Evolutionary conservation across 345 rosid genomes (phyloP).

Genomic region (Barbarea vulgaris): DNA sequence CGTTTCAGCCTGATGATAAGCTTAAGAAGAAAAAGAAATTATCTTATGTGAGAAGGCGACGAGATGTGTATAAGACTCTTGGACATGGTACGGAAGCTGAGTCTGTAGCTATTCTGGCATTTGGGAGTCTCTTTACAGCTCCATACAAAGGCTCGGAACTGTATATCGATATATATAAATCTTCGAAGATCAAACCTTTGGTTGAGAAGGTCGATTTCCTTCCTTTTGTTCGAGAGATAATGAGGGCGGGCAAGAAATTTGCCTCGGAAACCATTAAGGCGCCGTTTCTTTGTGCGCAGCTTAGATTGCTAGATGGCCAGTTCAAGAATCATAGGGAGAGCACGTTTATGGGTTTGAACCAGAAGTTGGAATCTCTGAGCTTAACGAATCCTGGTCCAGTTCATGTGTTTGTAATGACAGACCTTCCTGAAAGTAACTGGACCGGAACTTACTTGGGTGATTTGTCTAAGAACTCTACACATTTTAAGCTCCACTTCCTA

Average conservation of each 20-base stretch:
- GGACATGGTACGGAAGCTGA: conserved; percentile 81
- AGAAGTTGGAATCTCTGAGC: conserved; percentile 64
- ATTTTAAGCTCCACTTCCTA: conserved; percentile 60
- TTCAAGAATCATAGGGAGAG: conserved; percentile 87
- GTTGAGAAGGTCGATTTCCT: conserved; percentile 62
- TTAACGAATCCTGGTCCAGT: conserved; percentile 40
- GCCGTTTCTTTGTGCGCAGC: conserved; percentile 88
- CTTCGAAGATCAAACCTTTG: conserved; percentile 55
- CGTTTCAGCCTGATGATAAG: conserved; percentile 80
- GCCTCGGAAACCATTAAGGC: conserved; percentile 56
- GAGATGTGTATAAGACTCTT: conserved; percentile 61
- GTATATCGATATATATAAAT: conserved; percentile 60
- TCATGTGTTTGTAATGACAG: conserved; percentile 85
- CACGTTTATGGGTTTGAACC: conserved; percentile 62
- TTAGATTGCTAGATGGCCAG: conserved; percentile 91
- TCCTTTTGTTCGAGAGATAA: conserved; percentile 78
- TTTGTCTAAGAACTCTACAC: conserved; percentile 54
- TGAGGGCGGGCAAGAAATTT: conserved; percentile 61
- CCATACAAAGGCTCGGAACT: conserved; percentile 78
- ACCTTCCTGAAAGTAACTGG: conserved; percentile 88
- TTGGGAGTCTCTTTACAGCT: conserved; percentile 87
- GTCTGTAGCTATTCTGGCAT: conserved; percentile 64
- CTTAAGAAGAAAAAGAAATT: conserved; percentile 77
- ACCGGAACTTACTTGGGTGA: conserved; percentile 76
- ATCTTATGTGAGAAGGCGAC: conserved; percentile 62